Percentiles rank a stretch among this genome's conserved stretches.
These are phyloP conservation scores for Tetrahymena borealis DNA, from an alignment of 73 alveolate species.

Conservation along the genomic window DNA sequence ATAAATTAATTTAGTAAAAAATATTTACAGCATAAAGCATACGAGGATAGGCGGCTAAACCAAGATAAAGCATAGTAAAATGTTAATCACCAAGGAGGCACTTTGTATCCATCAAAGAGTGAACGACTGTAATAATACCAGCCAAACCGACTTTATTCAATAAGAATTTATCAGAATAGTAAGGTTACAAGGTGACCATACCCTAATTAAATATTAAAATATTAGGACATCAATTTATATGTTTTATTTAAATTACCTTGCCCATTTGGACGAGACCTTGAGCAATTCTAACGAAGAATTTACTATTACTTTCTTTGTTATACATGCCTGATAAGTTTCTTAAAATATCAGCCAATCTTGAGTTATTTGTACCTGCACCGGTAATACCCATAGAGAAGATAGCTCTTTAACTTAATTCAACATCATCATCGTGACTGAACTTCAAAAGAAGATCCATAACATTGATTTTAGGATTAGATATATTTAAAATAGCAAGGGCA, in stretches of 20 bases:
- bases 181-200: slow-evolving; percentile 68
- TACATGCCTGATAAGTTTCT: slow-evolving; percentile 81
- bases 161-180: slow-evolving; percentile 80
- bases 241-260: slow-evolving; percentile 45
- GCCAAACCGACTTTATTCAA: slow-evolving; percentile 75
- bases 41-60: slow-evolving; percentile 88
- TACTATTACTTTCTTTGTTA: slow-evolving; percentile 68
- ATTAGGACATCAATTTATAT: neutral
- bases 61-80: slow-evolving; percentile 79
- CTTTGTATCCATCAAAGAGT: slow-evolving; percentile 75
- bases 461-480: slow-evolving; percentile 25
- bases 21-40: slow-evolving; percentile 72
- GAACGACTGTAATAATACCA: slow-evolving; percentile 77
- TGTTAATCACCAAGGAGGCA: slow-evolving; percentile 62
- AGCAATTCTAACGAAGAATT: slow-evolving; percentile 84
- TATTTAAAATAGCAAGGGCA: slow-evolving; percentile 30
- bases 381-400: slow-evolving; percentile 79
- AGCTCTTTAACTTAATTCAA: slow-evolving; percentile 37
- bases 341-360: slow-evolving; percentile 80
- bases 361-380: slow-evolving; percentile 90
- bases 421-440: slow-evolving; percentile 29
- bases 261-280: slow-evolving; percentile 84
- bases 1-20: neutral
- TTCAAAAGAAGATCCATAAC: slow-evolving; percentile 30
- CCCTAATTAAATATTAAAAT: neutral